Base-by-base conservation (phyloP, 73 alveolate genomes). In the Paramecium primaurelia region DNA sequence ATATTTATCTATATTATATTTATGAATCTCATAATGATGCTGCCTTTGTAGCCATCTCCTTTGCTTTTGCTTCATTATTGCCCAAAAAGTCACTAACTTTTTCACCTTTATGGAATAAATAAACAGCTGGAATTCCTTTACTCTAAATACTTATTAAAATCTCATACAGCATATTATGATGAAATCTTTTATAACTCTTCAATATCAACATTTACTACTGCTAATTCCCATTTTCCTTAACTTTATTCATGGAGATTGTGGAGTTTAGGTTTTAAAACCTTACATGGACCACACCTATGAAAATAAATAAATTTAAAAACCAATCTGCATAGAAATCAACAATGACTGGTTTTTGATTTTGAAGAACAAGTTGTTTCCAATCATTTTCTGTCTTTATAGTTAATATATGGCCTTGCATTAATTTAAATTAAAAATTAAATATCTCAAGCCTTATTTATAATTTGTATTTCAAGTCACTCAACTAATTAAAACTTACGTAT, bases 251-350 rank as follows among this genome's bases (percentile, higher is more conserved):
- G 75, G 8, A 20, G 42, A 14, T 5, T 3, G 47, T 92, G 94
- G 60, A 95, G 92, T 18, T 86, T 30, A 2, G 97, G 97, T 42
- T 93, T 90, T 44, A 95, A 84, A 20, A 71, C 85, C 71, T 69
- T 42, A 64, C 97, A 95, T 30, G 97, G 97, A 18, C 94, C 95
- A 88, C 97, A 95, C 87, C 87, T 73, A 16, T 8, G 0, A 37
- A 0, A 2, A 37, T 36, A 8, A 34, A 4, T 37, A 18, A 36
- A 2, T 6, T 10, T 40, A 32, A 34, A 73, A 6, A 73, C 97
- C 97, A 95, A 26, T 95, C 94, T 2, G 97, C 97, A 69, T 92
- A 95, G 73, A 95, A 95, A 88, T 93, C 96, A 20, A 95, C 93
- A 86, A 95, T 84, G 38, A 93, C 95, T 36, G 97, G 97, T 51